Conservation (phyloP, 78 protist species). For the Isochrysis galbana region DNA sequence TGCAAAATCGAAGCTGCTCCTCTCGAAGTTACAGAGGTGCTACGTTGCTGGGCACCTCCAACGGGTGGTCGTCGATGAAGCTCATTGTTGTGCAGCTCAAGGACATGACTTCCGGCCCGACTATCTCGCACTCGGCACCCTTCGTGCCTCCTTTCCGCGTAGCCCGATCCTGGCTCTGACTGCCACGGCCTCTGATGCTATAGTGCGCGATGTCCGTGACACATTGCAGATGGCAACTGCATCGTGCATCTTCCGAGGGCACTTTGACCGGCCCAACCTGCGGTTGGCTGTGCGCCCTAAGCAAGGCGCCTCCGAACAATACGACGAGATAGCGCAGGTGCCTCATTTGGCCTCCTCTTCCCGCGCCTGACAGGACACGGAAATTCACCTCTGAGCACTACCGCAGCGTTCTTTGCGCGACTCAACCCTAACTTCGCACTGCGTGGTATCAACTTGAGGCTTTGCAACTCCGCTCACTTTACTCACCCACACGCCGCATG, state of each 20-base stretch:
- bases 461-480: too few species aligned
- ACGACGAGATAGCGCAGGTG: slow-evolving; percentile 51
- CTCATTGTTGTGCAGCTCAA: slow-evolving; percentile 58
- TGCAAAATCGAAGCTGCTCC: background rate
- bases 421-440: too few species aligned
- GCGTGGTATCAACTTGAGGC: too few species aligned
- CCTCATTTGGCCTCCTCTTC: too few species aligned
- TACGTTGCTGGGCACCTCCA: background rate
- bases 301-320: background rate
- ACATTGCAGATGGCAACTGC: background rate
- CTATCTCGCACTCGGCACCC: slow-evolving; percentile 45
- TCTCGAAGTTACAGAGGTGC: background rate
- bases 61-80: slow-evolving; percentile 54
- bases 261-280: slow-evolving; percentile 88
- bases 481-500: too few species aligned
- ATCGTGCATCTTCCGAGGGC: background rate
- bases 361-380: too few species aligned
- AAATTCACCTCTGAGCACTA: too few species aligned
- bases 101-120: slow-evolving; percentile 96
- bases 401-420: too few species aligned
- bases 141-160: slow-evolving; percentile 18
- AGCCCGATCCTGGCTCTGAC: slow-evolving; percentile 81
- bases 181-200: slow-evolving; percentile 84
- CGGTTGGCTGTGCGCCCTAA: background rate
- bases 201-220: background rate